Evolutionary conservation across 805 yeast genomes (phyloP).

Genomic region (Torulaspora maleeae): DNA sequence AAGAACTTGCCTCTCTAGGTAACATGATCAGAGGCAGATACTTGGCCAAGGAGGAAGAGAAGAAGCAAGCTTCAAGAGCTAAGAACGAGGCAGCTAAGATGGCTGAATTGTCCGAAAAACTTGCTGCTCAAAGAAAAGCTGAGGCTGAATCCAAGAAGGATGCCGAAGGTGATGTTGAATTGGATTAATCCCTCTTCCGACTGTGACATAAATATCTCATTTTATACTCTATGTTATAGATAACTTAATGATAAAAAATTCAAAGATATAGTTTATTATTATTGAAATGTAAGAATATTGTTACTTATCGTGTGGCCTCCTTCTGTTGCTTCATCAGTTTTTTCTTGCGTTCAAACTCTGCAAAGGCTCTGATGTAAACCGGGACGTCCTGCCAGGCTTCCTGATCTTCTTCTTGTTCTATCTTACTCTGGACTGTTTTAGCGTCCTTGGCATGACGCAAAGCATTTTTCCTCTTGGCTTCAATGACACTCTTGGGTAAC

Average conservation of each 20-base stretch:
- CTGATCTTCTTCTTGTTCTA: slow-evolving; percentile 31
- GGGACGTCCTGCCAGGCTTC: slow-evolving; percentile 62
- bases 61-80: slow-evolving; percentile 80
- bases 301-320: slow-evolving; percentile 12
- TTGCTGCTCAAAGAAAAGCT: slow-evolving; percentile 73
- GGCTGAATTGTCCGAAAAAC: slow-evolving; percentile 76
- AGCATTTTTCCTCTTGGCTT: slow-evolving; percentile 25
- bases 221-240: slow-evolving; percentile 10
- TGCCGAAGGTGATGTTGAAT: slow-evolving; percentile 35
- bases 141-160: slow-evolving; percentile 35
- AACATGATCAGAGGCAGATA: slow-evolving; percentile 95
- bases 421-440: slow-evolving; percentile 8
- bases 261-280: slow-evolving; percentile 1
- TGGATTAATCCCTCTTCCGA: slow-evolving; percentile 23
- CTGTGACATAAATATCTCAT: not conserved
- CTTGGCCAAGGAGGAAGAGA: slow-evolving; percentile 90
- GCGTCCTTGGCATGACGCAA: slow-evolving; percentile 8
- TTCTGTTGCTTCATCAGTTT: slow-evolving; percentile 34
- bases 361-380: slow-evolving; percentile 71
- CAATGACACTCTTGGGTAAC: slow-evolving; percentile 36
- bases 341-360: slow-evolving; percentile 70
- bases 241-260: slow-evolving; percentile 11
- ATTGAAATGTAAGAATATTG: not conserved
- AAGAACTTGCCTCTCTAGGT: slow-evolving; percentile 92
- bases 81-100: slow-evolving; percentile 84